These are phyloP conservation scores for Melocanna baccifera DNA, from an alignment of 176 grass and related monocot species.

Conservation along the genomic window DNA sequence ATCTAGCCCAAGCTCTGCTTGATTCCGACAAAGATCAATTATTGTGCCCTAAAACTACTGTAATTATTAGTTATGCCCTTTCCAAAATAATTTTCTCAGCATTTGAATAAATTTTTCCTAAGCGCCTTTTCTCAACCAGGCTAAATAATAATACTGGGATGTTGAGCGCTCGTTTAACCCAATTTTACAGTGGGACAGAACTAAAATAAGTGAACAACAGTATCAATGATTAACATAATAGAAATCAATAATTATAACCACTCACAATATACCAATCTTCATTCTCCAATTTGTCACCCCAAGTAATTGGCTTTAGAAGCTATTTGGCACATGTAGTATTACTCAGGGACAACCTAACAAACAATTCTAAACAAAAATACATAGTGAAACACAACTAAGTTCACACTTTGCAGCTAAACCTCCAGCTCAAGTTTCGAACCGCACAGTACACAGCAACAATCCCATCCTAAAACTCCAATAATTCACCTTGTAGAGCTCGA, in stretches of 20 bases:
- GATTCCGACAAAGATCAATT: neutral
- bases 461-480: neutral
- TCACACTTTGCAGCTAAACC: constrained; percentile 3
- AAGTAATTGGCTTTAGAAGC: neutral
- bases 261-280: neutral
- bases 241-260: neutral
- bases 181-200: neutral
- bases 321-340: neutral
- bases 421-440: neutral
- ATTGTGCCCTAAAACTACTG: neutral
- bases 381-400: neutral
- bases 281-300: neutral
- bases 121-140: neutral
- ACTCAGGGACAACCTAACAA: neutral
- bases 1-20: neutral
- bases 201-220: neutral
- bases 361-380: neutral
- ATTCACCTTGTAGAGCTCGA: neutral
- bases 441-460: neutral
- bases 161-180: neutral
- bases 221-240: neutral
- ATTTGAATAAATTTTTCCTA: neutral
- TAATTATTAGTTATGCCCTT: neutral
- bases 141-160: neutral
- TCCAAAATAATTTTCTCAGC: neutral